Conservation (phyloP, 1,284 basidiomycete genomes). For the Rhodotorula glutinis region DNA sequence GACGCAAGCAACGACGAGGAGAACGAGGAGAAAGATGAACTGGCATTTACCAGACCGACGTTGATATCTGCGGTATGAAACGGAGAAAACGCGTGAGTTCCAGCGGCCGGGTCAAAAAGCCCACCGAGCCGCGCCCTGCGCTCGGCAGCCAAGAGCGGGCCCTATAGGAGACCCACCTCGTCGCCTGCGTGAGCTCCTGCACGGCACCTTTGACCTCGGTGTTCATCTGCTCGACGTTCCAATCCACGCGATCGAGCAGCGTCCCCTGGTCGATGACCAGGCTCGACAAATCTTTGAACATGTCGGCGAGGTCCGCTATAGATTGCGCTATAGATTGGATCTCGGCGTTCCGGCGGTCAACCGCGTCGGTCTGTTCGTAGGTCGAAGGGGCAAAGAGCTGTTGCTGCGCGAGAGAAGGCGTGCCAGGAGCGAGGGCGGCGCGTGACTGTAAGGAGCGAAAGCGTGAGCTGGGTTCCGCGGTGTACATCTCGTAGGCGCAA, state of each 20-base stretch:
- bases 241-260: constrained; percentile 91
- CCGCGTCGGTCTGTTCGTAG: constrained; percentile 4
- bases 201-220: constrained; percentile 78
- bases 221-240: constrained; percentile 91
- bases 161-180: constrained; percentile 62
- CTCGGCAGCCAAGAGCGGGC: too few relatives aligned
- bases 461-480: too few relatives aligned
- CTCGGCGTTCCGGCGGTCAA: constrained; percentile 58
- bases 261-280: constrained; percentile 98
- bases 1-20: constrained; percentile 82
- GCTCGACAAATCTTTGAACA: constrained; percentile 90
- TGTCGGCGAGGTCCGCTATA: constrained; percentile 83
- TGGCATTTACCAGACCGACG: constrained; percentile 83
- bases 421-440: constrained; percentile 14
- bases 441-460: constrained; percentile 9
- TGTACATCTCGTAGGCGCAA: too few relatives aligned
- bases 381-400: constrained; percentile 15
- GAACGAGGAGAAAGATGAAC: constrained; percentile 85
- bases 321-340: constrained; percentile 87
- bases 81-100: not conserved
- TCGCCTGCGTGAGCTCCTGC: constrained; percentile 76
- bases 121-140: too few relatives aligned
- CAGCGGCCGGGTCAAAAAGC: too few relatives aligned
- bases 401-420: constrained; percentile 16
- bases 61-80: constrained; percentile 66